Conservation (phyloP, 179 eudicot genomes). For the Beta lomatogona region DNA sequence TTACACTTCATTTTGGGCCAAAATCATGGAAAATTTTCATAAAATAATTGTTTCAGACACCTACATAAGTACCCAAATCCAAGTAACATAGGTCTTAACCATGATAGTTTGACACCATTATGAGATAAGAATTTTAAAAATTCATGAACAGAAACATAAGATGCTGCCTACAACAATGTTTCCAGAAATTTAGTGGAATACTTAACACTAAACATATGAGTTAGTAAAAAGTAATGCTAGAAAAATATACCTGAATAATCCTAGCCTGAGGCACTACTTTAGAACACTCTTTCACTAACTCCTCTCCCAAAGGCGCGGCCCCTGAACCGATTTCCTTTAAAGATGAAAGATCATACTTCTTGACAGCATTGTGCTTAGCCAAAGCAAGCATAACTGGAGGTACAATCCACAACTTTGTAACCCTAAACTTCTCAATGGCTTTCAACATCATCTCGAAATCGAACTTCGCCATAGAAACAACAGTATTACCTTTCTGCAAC, state of each 20-base stretch:
- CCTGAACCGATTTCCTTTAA: constrained; percentile 69
- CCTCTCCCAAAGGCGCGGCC: constrained; percentile 86
- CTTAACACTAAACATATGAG: not conserved
- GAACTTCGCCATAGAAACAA: constrained; percentile 53
- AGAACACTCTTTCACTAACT: constrained; percentile 63
- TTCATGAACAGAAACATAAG: not conserved
- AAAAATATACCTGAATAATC: constrained; percentile 51
- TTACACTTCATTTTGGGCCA: too few species aligned
- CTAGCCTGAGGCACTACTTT: constrained; percentile 56
- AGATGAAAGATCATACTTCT: constrained; percentile 58
- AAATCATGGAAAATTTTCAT: too few species aligned
- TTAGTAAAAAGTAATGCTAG: not conserved
- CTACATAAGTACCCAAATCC: too few species aligned
- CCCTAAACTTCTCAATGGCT: constrained; percentile 49
- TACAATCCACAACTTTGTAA: constrained; percentile 58
- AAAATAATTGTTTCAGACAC: too few species aligned
- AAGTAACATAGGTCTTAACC: not conserved
- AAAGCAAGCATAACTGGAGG: constrained; percentile 67
- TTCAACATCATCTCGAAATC: constrained; percentile 52
- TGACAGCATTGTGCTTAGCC: constrained; percentile 48
- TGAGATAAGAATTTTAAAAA: too few species aligned
- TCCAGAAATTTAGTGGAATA: not conserved
- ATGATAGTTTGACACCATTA: not conserved
- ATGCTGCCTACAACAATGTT: not conserved
- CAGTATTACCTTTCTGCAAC: constrained; percentile 55